Evolutionary conservation across 352 stramenopile genomes (phyloP).

Genomic region (Phytophthora sp.): DNA sequence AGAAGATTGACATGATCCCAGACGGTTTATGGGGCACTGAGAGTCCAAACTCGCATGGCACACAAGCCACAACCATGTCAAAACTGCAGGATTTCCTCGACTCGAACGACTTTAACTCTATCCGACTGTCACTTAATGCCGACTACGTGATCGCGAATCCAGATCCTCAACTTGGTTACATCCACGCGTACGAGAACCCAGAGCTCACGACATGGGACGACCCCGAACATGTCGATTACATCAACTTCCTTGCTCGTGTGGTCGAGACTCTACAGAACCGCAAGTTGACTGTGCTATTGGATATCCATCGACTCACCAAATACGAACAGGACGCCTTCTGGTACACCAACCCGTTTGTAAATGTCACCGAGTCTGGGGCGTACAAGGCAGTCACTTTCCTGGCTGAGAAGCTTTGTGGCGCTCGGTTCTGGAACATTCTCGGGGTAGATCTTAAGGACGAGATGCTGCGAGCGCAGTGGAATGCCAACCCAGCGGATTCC

Average conservation of each 20-base stretch:
- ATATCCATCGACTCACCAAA: slow-evolving; percentile 61
- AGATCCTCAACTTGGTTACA: slow-evolving; percentile 54
- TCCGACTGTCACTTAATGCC: slow-evolving; percentile 64
- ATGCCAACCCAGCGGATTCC: slow-evolving; percentile 26
- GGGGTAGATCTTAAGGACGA: slow-evolving; percentile 76
- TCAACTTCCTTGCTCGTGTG: slow-evolving; percentile 63
- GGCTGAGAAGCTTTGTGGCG: slow-evolving; percentile 52
- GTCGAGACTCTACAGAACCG: slow-evolving; percentile 61
- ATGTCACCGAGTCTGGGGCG: slow-evolving; percentile 48
- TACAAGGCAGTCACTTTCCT: slow-evolving; percentile 58
- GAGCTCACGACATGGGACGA: slow-evolving; percentile 61
- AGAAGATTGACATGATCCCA: slow-evolving; percentile 74
- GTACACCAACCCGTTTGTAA: slow-evolving; percentile 65
- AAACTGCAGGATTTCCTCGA: slow-evolving; percentile 56
- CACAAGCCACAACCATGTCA: slow-evolving; percentile 53
- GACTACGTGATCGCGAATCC: slow-evolving; percentile 51
- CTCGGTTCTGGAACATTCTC: slow-evolving; percentile 72
- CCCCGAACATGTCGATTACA: slow-evolving; percentile 52
- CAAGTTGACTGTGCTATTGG: slow-evolving; percentile 59
- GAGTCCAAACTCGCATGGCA: slow-evolving; percentile 40
- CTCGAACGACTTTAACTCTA: slow-evolving; percentile 72
- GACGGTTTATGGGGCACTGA: slow-evolving; percentile 57
- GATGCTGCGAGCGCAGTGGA: slow-evolving; percentile 51
- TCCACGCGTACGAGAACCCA: slow-evolving; percentile 68
- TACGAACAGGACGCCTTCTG: slow-evolving; percentile 65